phyloP scores from a whole-genome alignment of 192 early-diverging fungal genomes.

The Phycomyces nitens region DNA sequence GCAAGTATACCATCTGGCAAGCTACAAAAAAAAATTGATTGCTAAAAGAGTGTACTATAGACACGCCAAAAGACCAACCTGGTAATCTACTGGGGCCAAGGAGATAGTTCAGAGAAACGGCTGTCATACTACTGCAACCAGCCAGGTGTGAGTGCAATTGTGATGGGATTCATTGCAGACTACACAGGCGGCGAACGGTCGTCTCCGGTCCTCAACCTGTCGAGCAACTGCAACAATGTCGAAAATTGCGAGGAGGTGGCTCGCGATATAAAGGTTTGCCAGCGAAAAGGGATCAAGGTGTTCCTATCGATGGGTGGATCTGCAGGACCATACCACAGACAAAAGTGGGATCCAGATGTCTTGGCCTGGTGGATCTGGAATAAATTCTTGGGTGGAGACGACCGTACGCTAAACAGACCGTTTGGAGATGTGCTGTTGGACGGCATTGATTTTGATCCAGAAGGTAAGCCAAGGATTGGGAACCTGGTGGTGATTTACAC shows the following conservation, averaged over 20 bases:
- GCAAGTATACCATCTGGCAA: too few species aligned
- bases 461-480: slow-evolving; percentile 53
- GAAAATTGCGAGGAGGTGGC: slow-evolving; percentile 50
- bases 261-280: slow-evolving; percentile 60
- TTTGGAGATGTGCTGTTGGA: slow-evolving; percentile 68
- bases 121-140: slow-evolving; percentile 27
- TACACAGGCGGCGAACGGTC: slow-evolving; percentile 17
- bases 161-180: slow-evolving; percentile 22
- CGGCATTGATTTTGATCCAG: slow-evolving; percentile 66
- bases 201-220: slow-evolving; percentile 22
- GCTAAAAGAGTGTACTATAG: neutral
- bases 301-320: slow-evolving; percentile 62
- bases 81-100: slow-evolving; percentile 34
- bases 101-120: slow-evolving; percentile 12
- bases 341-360: slow-evolving; percentile 26
- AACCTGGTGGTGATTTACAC: too few species aligned
- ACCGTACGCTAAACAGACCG: slow-evolving; percentile 48
- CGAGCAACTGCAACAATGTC: slow-evolving; percentile 16
- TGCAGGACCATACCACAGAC: slow-evolving; percentile 37
- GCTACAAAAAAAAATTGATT: too few species aligned
- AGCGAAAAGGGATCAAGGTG: slow-evolving; percentile 55
- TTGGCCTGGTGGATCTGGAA: slow-evolving; percentile 35
- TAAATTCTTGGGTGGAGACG: slow-evolving; percentile 57
- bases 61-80: slow-evolving; percentile 2
- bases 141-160: slow-evolving; percentile 19